Evolutionary conservation across 2,329 filamentous ascomycete genomes (phyloP), one percentile per base, ranked within the genome.

Genomic region (Monilinia fructicola): DNA sequence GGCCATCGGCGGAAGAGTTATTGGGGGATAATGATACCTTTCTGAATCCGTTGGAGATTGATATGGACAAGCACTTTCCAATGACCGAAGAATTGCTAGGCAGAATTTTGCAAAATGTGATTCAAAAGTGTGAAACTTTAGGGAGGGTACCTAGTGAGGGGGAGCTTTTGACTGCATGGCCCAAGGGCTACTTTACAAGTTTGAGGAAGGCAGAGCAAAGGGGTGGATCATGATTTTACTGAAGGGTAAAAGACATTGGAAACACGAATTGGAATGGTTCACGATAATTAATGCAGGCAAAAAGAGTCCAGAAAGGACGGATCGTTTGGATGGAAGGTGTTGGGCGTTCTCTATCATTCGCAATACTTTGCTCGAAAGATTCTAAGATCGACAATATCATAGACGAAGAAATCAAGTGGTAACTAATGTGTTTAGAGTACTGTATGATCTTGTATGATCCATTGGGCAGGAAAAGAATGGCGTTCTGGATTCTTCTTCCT

Each of bases 1-100:
- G 88, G 1, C 87, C 87, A 3, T 88, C 87, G 0, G 88, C 86
- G 72, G 83, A 83, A 28, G 84, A 90, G 73, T 79, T 91, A 23
- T 78, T 91, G 0, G 78, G 82, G 46, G 79, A 83, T 16, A 79
- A 80, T 2, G 88, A 90, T 71, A 82, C 85, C 4, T 90, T 90
- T 74, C 74, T 90, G 48, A 87, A 88, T 71, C 88, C 88, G 0
- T 79, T 81, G 44, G 86, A 88, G 73, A 78, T 84, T 59, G 71
- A 74, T 28, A 83, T 84, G 18, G 81, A 81, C 68, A 80, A 84
- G 14, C 76, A 62, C 26, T 50, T 89, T 21, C 85, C 87, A 4
- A 82, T 89, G 64, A 85, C 85, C 23, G 85, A 89, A 74, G 86
- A 88, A 71, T 77, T 89, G 62, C 80, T 89, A 40, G 82, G 82